Evolutionary conservation across 345 rosid genomes (phyloP).

Genomic region (Arabidopsis arenosa): DNA sequence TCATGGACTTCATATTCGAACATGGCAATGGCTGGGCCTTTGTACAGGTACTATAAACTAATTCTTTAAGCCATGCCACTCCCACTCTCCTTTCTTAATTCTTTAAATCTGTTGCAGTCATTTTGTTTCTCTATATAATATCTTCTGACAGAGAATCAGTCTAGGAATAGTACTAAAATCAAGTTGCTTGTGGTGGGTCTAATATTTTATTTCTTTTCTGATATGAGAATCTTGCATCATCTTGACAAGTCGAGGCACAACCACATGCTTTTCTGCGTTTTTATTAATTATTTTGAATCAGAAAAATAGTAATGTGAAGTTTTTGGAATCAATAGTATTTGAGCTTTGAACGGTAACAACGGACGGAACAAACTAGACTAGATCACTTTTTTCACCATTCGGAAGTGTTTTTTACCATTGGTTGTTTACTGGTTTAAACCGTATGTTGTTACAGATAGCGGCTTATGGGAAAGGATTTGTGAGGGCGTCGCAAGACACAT

Average conservation of each 20-base stretch:
- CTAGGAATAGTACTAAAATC: conserved; percentile 17
- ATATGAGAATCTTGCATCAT: conserved; percentile 39
- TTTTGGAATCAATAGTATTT: conserved; percentile 6
- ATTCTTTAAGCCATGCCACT: conserved; percentile 16
- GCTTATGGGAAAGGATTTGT: conserved; percentile 95
- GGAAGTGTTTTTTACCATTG: neutral
- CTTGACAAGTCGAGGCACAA: conserved; percentile 31
- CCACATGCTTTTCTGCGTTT: conserved; percentile 41
- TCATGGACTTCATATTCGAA: conserved; percentile 79
- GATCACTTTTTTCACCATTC: neutral
- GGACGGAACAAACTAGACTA: neutral
- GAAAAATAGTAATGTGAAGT: neutral
- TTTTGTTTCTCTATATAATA: conserved; percentile 19
- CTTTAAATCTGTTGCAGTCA: neutral
- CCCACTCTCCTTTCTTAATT: conserved; percentile 14
- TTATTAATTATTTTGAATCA: conserved; percentile 28
- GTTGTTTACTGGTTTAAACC: neutral
- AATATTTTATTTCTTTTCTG: neutral
- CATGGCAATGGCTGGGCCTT: conserved; percentile 97
- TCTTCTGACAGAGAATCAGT: conserved; percentile 22
- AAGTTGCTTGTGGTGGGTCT: conserved; percentile 36
- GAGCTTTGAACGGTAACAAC: conserved; percentile 3
- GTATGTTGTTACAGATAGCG: conserved; percentile 64
- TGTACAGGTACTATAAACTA: conserved; percentile 75
- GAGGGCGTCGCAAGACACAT: conserved; percentile 88